Percentiles rank a stretch among this genome's conserved stretches.
These are phyloP conservation scores for Castanea crenata DNA, from an alignment of 306 rosid genomes.

Conservation along the genomic window DNA sequence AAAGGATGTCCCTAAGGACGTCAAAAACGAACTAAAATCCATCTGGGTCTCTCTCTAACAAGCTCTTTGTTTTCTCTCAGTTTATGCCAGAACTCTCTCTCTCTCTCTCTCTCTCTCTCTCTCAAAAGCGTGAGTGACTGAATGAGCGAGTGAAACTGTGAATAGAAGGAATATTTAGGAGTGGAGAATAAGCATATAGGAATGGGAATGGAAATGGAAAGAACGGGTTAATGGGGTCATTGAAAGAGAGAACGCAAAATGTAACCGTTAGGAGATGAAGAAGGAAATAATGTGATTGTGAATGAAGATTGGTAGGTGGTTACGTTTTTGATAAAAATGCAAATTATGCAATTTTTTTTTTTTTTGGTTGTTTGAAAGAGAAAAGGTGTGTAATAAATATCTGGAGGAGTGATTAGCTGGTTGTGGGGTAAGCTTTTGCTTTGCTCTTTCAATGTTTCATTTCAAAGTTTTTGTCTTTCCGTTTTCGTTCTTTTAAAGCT, in stretches of 20 bases:
- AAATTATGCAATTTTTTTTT: background rate
- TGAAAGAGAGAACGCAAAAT: background rate
- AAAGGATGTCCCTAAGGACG: conserved; percentile 88
- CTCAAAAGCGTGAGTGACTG: background rate
- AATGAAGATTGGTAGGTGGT: background rate
- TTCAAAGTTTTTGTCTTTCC: background rate
- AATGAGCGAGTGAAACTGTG: too few species aligned
- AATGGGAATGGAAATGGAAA: background rate
- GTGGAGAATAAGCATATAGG: background rate
- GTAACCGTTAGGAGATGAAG: conserved; percentile 25
- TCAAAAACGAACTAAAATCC: conserved; percentile 77
- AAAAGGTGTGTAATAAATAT: background rate
- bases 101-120: background rate
- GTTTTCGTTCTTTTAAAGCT: background rate
- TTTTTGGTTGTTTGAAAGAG: background rate
- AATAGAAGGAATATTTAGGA: background rate
- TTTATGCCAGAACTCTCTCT: background rate
- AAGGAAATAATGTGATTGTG: background rate
- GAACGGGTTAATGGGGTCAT: background rate
- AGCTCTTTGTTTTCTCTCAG: background rate
- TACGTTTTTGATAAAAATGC: background rate
- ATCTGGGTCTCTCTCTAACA: conserved; percentile 37
- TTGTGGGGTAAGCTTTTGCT: background rate
- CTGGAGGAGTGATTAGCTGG: background rate
- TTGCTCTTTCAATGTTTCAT: background rate